Conservation (phyloP, 345 rosid genomes). For the Gossypium rotundifolium region DNA sequence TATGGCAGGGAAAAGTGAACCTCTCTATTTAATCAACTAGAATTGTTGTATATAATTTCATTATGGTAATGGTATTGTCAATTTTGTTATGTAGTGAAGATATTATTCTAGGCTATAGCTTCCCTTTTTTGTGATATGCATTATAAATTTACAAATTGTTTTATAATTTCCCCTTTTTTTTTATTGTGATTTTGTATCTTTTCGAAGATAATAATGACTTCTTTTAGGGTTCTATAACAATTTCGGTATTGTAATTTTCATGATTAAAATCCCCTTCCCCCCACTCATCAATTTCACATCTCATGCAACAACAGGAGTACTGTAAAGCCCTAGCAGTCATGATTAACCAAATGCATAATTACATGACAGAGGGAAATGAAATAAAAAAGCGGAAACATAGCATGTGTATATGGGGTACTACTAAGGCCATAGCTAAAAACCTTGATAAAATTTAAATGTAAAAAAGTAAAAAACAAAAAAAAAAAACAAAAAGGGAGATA, state of each 20-base stretch:
- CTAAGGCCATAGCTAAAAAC: conserved; percentile 8
- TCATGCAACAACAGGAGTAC: conserved; percentile 18
- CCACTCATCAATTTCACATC: conserved; percentile 13
- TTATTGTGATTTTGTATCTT: conserved; percentile 21
- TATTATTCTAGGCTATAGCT: too few species aligned
- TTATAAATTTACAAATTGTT: conserved; percentile 33
- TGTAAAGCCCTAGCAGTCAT: conserved; percentile 27
- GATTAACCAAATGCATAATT: conserved; percentile 14
- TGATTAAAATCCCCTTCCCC: background rate
- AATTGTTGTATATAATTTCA: background rate
- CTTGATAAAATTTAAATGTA: conserved; percentile 7
- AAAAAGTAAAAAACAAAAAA: background rate
- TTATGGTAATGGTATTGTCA: background rate
- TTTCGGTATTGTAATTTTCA: conserved; percentile 1
- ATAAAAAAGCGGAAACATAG: conserved; percentile 10
- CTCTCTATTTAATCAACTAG: background rate
- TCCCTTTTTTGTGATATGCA: background rate
- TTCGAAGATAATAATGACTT: conserved; percentile 31
- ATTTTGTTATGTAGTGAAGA: background rate
- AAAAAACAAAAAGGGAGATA: background rate
- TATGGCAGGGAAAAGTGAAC: background rate
- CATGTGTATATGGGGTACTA: conserved; percentile 29
- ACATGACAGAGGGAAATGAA: background rate
- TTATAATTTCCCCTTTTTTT: conserved; percentile 5
- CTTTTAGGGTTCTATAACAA: conserved; percentile 24